Percentiles rank a stretch among this genome's conserved stretches.
phyloP scores from a whole-genome alignment of 306 rosid species.

The Luffa aegyptiaca region DNA sequence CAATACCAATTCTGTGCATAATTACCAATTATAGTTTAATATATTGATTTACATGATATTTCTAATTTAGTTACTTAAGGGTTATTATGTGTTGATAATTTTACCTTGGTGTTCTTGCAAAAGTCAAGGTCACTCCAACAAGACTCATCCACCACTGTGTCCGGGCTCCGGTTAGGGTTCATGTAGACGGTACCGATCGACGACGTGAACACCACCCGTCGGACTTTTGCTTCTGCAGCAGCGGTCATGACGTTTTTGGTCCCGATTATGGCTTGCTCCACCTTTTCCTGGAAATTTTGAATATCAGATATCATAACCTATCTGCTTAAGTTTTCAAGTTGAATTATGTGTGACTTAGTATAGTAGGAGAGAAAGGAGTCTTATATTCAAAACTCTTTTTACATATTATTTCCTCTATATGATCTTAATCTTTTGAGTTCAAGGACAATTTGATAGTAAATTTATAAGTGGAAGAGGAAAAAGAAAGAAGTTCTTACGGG shows the following conservation, averaged over 20 bases:
- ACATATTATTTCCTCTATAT: too few species aligned
- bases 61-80: not conserved
- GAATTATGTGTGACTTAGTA: too few species aligned
- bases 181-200: slow-evolving; percentile 84
- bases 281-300: slow-evolving; percentile 33
- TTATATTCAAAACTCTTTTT: too few species aligned
- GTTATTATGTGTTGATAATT: not conserved
- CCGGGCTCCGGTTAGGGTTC: slow-evolving; percentile 59
- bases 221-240: slow-evolving; percentile 57
- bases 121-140: slow-evolving; percentile 88
- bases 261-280: slow-evolving; percentile 73
- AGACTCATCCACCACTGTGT: slow-evolving; percentile 58
- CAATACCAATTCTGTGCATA: slow-evolving; percentile 74
- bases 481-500: slow-evolving; percentile 32
- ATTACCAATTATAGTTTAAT: not conserved
- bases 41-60: too few species aligned
- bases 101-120: slow-evolving; percentile 82
- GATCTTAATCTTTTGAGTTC: too few species aligned
- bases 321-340: too few species aligned
- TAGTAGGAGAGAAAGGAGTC: too few species aligned
- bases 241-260: slow-evolving; percentile 58
- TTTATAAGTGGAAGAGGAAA: not conserved
- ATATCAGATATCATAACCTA: too few species aligned
- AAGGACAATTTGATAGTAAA: too few species aligned
- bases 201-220: slow-evolving; percentile 83